Percentiles rank a stretch among this genome's conserved stretches.
phyloP scores from a whole-genome alignment of 2,329 filamentous ascomycete species.

The Cylindrodendrum hubeiense region DNA sequence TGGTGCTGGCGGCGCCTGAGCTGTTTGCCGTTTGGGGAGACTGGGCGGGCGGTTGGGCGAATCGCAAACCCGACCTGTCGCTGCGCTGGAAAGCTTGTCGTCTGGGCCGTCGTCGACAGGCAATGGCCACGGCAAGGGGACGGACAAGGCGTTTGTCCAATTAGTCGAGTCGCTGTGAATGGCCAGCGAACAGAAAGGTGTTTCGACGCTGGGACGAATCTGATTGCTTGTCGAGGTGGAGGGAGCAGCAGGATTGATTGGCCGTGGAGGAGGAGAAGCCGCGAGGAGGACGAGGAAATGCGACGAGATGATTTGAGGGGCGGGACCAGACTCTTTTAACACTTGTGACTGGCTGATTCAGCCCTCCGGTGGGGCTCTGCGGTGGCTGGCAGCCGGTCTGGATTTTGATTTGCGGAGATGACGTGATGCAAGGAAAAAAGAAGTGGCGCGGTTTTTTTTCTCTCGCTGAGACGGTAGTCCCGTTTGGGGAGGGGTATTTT shows the following conservation, averaged over 20 bases:
- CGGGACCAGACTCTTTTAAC: slow-evolving; percentile 57
- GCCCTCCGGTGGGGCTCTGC: slow-evolving; percentile 52
- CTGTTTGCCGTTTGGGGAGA: slow-evolving; percentile 27
- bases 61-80: slow-evolving; percentile 25
- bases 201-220: slow-evolving; percentile 46
- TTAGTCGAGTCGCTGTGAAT: slow-evolving; percentile 45
- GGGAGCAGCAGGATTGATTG: slow-evolving; percentile 58
- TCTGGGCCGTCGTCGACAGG: slow-evolving; percentile 23
- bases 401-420: slow-evolving; percentile 48
- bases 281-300: slow-evolving; percentile 57
- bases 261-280: slow-evolving; percentile 57
- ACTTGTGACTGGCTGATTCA: slow-evolving; percentile 65
- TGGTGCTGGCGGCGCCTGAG: slow-evolving; percentile 7
- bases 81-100: slow-evolving; percentile 25
- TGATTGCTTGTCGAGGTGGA: slow-evolving; percentile 55
- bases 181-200: slow-evolving; percentile 44
- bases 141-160: slow-evolving; percentile 32
- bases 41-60: slow-evolving; percentile 23
- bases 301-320: slow-evolving; percentile 66
- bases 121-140: slow-evolving; percentile 25
- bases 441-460: slow-evolving; percentile 32
- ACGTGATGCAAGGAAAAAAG: slow-evolving; percentile 44
- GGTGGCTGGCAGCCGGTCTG: slow-evolving; percentile 42
- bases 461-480: slow-evolving; percentile 16
- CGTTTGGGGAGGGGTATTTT: slow-evolving; percentile 12